Percentiles rank a stretch among this genome's conserved stretches.
Evolutionary conservation across 2,329 filamentous ascomycete species (phyloP).

Genomic region (Ceratocystis colombiana): DNA sequence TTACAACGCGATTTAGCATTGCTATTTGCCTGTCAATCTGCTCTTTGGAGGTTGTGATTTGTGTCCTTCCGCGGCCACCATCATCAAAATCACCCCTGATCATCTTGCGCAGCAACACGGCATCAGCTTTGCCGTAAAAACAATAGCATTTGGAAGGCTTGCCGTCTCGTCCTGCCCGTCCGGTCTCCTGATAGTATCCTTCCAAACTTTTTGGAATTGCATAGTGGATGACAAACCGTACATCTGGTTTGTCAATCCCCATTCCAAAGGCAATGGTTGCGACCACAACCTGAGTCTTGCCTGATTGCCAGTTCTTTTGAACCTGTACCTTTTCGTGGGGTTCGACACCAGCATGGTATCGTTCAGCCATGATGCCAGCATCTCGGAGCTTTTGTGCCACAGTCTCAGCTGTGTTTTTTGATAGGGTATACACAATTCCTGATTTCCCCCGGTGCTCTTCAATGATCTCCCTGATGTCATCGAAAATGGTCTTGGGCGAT

Average conservation of each 20-base stretch:
- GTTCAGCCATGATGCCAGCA: constrained; percentile 59
- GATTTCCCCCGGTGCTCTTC: constrained; percentile 54
- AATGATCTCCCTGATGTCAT: constrained; percentile 56
- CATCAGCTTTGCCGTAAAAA: constrained; percentile 75
- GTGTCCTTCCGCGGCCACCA: background rate
- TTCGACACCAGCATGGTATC: constrained; percentile 78
- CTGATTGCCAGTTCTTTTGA: constrained; percentile 74
- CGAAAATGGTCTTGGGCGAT: constrained; percentile 42
- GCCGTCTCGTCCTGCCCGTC: constrained; percentile 85
- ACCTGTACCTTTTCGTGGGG: constrained; percentile 56
- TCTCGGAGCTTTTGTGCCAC: constrained; percentile 60
- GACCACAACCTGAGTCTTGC: constrained; percentile 76
- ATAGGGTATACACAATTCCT: constrained; percentile 89
- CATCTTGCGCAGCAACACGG: constrained; percentile 62
- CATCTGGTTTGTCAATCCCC: constrained; percentile 98
- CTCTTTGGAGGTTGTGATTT: constrained; percentile 40
- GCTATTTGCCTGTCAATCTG: constrained; percentile 75
- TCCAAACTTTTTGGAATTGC: constrained; percentile 89
- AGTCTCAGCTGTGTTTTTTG: constrained; percentile 69
- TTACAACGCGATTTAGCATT: constrained; percentile 76
- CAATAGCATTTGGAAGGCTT: constrained; percentile 80
- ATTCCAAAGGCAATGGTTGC: constrained; percentile 98
- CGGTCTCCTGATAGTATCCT: constrained; percentile 97
- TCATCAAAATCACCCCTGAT: constrained; percentile 67
- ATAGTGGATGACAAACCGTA: constrained; percentile 92